Evolutionary conservation across 2,329 filamentous ascomycete genomes (phyloP), one percentile per base, ranked within the genome.

Genomic region (Sclerotinia sclerotiorum): DNA sequence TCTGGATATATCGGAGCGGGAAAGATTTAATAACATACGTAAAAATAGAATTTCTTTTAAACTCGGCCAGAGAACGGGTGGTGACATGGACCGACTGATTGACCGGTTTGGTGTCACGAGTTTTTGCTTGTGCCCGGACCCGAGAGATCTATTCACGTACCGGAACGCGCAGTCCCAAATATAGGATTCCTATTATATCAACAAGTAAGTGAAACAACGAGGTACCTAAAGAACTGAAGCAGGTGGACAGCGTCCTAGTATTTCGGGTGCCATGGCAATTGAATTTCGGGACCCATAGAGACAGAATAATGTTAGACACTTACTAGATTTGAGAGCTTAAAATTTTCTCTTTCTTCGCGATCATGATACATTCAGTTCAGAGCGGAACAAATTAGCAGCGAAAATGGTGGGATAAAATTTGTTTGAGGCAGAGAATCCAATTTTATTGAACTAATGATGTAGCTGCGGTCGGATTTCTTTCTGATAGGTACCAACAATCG

Each of bases 241-340:
- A 32, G 29, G 6, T 29, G 15, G 27, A 10, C 19, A 5, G 48
- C 11, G n/a, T 13, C 48, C 11, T 5, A 13, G 11, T 1, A 24
- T 32, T 13, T 11, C 11, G 2, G 4, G 10, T 6, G 1, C 4
- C 6, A 35, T 19, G 21, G 0, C 2, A 3, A 35, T 10, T 7
- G 5, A 32, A 42, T 42, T n/a, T 35, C 27, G 19, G 15, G 19
- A 35, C 39, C 35, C n/a, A n/a, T 39, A 24, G 21, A 55, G 8
- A 29, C 10, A 35, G 10, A 35, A 29, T 3, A n/a, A 32, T n/a
- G 1, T 35, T n/a, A 42, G 39, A 42, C 39, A 42, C 39, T 15
- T 42, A 42, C 39, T 24, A 11, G 10, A 35, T 17, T 17, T 15
- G 2, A 42, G 7, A 19, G 6, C 15, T 55, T 65, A 2, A 32